A percentile compares a stretch with the other conserved stretches of the same genome.
Conservation (phyloP, 2,329 filamentous ascomycete genomes). For the Sarocladium strictum region DNA sequence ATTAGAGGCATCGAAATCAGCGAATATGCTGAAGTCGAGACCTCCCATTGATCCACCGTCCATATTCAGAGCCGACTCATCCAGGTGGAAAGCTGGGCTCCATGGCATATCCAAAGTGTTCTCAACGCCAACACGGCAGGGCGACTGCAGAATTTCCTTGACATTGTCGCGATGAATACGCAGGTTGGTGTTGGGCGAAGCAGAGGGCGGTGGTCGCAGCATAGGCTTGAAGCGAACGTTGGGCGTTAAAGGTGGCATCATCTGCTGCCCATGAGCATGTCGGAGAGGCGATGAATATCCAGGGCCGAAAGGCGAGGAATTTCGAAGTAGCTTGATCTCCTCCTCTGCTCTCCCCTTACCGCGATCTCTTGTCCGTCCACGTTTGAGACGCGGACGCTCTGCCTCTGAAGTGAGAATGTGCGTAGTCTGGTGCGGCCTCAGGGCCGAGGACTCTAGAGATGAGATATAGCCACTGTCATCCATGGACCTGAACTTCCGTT, state of each 20-base stretch:
- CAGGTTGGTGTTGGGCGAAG: slow-evolving; percentile 89
- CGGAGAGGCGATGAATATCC: slow-evolving; percentile 66
- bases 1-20: slow-evolving; percentile 26
- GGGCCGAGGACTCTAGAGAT: slow-evolving; percentile 84
- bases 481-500: slow-evolving; percentile 72
- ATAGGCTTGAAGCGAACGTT: slow-evolving; percentile 72
- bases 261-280: slow-evolving; percentile 47
- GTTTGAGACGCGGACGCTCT: slow-evolving; percentile 74
- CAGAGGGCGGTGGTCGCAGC: slow-evolving; percentile 56
- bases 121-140: slow-evolving; percentile 44
- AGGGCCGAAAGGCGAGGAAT: slow-evolving; percentile 75
- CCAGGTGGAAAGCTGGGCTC: slow-evolving; percentile 62
- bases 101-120: slow-evolving; percentile 48
- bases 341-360: slow-evolving; percentile 60
- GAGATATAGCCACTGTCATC: slow-evolving; percentile 97
- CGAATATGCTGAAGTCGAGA: slow-evolving; percentile 59
- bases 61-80: slow-evolving; percentile 46
- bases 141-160: slow-evolving; percentile 73
- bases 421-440: slow-evolving; percentile 61
- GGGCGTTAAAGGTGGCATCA: slow-evolving; percentile 75
- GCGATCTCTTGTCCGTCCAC: slow-evolving; percentile 50
- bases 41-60: slow-evolving; percentile 44
- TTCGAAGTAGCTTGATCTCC: slow-evolving; percentile 87
- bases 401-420: slow-evolving; percentile 71
- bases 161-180: slow-evolving; percentile 82